Base-by-base conservation (phyloP, 2,329 filamentous ascomycete genomes). In the Aspergillus fructus region DNA sequence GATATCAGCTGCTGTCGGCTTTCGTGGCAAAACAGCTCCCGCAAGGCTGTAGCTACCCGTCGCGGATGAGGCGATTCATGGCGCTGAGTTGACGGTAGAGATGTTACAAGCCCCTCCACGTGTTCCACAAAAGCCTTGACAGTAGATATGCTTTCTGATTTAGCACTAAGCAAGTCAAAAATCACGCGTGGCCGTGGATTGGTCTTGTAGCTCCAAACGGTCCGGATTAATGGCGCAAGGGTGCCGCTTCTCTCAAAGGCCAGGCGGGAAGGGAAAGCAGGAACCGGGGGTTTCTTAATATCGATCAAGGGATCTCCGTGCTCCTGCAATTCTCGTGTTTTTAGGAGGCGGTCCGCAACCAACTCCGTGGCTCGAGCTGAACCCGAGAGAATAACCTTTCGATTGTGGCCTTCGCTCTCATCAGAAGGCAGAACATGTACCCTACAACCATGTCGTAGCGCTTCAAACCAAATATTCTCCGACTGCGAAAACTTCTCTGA, bases 381-480 rank as follows among this genome's bases (percentile, higher is more conserved):
- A 12, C 74, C 75, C 15, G 66, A 66, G 45, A 77, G 48, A 23
- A 75, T 56, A 30, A 74, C 66, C 52, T 69, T 74, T 39, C 75
- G 74, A 54, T 65, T 56, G 5, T 61, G 39, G 11, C 74, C 70
- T 33, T 69, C 62, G 47, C 69, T 72, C 47, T 74, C 64, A 1
- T 48, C 40, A n/a, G 66, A 55, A 46, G 65, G 62, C 27, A 74
- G 54, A 11, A 76, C 67, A 50, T 74, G 74, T n/a, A 77, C 68
- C 37, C 67, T 67, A 47, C 74, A 76, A 23, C 74, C 75, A 54
- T 74, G 72, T 13, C 64, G 68, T 15, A 75, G 54, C 9, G 62
- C 58, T 6, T 72, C 61, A 55, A 68, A 68, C 68, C 69, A 76
- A 7, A 76, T 66, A 56, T 77, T 78, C 58, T 78, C 75, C 37